Base-by-base conservation (phyloP, 2,329 filamentous ascomycete genomes). In the Trichoderma atrobrunneum region DNA sequence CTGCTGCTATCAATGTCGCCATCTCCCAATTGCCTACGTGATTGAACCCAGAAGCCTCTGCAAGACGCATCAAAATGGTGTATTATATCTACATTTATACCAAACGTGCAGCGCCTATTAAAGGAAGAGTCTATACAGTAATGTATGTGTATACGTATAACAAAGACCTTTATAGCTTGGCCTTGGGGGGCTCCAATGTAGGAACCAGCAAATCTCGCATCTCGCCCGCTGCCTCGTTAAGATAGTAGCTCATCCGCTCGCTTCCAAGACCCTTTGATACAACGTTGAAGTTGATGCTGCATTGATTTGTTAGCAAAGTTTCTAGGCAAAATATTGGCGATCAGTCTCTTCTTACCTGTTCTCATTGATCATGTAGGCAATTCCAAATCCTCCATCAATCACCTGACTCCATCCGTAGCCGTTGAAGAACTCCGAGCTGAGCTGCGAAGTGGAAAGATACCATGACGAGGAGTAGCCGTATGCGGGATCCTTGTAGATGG, bases 291-390 rank as follows among this genome's bases (percentile, higher is more conserved):
- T 98, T 96, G 75, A 99, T 88, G 82, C 94, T 97, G 75, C 56
- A 73, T 11, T 57, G 5, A 5, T 6, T 10, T 26, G 32, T 70
- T 8, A 70, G 68, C 32, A 24, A 7, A 8, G 28, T 54, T 14
- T 34, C n/a, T 18, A 18, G 21, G 30, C 6, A 28, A 34, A 18
- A 14, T 26, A 7, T 5, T 8, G 34, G 54, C 1, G n/a, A 21
- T 51, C 5, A 24, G 32, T 30, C 5, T 57, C 12, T 82, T 57
- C 12, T 82, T 80, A 93, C 92, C 90, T 95, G 83, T 98, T 97
- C 87, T 98, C 95, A 81, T 99, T 99, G 82, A 99, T 98, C 96
- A 99, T 99, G 82, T 99, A 99, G 51, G 96, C 96, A 80, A 99
- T 97, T 75, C 96, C 96, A 84, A 96, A 99, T 34, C 96, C 96